Base-by-base conservation (phyloP, 257 asterid genomes). In the Primulina eburnea region DNA sequence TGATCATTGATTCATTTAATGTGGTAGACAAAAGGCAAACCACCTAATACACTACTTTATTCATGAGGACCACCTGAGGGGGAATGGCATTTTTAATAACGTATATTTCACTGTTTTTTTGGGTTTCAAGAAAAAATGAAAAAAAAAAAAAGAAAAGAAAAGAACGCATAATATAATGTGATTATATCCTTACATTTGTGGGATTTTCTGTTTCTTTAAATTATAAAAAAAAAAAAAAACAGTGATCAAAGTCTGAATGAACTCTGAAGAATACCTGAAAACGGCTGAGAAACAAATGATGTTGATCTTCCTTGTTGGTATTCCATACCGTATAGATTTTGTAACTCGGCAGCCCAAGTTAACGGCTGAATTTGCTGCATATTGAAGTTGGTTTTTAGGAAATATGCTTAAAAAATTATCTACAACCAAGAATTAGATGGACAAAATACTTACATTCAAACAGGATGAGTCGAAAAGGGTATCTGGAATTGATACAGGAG, bases 331-430 rank as follows among this genome's bases (percentile, higher is more conserved):
- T 81, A 86, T 37, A 86, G 75, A 75, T 82, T 83, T 53, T 86
- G 92, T 53, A 88, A 28, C 35, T 92, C 96, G 34, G 87, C 73
- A 68, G 88, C 90, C 96, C 96, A 89, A 65, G 88, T 64, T 38
- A 84, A 64, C 21, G 78, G 78, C 78, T 88, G 95, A 43, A 82
- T 76, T 73, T 83, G 92, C 95, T 85, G 92, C 55, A 69, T 58
- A 18, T 56, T 18, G 14, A 75, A 65, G 57, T 50, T 14, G 20
- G 20, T 50, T 62, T 76, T 38, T 60, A 11, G 66, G n/a, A 62
- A 34, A 53, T 6, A 52, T 65, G 7, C 16, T 35, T 16, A 34
- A 47, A 64, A 29, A 62, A 55, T n/a, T 20, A 50, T 5, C 57
- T 12, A 14, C 3, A 50, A 17, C 20, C 20, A 62, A 65, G 11